Base-by-base conservation (phyloP, 2,329 filamentous ascomycete genomes). In the Cercospora sp. region DNA sequence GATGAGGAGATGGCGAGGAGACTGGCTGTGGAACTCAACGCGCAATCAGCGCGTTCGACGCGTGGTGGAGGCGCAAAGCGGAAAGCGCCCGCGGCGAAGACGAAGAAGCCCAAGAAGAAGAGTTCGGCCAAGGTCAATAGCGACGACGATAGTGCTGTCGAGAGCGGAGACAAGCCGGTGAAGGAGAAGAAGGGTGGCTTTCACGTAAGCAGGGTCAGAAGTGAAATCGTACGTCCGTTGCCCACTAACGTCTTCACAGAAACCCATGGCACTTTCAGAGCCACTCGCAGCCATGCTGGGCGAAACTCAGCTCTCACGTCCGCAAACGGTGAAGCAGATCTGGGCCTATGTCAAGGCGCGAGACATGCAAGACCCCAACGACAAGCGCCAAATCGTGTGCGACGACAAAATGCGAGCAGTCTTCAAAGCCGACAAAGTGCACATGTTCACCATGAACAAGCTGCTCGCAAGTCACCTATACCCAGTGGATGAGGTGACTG, bases 401-500 rank as follows among this genome's bases (percentile, higher is more conserved):
- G 95, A 99, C 80, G 92, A 97, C 26, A 89, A 88, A 74, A 91
- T 99, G 90, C 89, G 92, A 69, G 91, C 91, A 6, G 91, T 99
- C 7, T 99, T 99, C 83, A 97, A 97, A 80, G 87, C 91, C 76
- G 88, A 93, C 76, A 91, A 88, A 76, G 91, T 99, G 61, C 93
- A 98, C 81, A 99, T 99, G 95, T 99, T 99, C 81, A 94, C 93
- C 74, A 98, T 99, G 94, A 98, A 97, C 84, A 97, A 97, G 84
- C 88, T 97, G 16, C 88, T 98, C 10, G 93, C 92, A 71, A 90
- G 91, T 78, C 94, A 98, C 77, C 85, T 98, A 45, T 97, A 97
- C 77, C 91, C 91, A 2, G 86, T 92, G 59, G 93, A 94, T 63
- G 93, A 95, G 55, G 65, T 66, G 30, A 34, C 55, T 7, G 12